Base-by-base conservation (phyloP, 768 basidiomycete genomes). In the Exsudoporus frostii region DNA sequence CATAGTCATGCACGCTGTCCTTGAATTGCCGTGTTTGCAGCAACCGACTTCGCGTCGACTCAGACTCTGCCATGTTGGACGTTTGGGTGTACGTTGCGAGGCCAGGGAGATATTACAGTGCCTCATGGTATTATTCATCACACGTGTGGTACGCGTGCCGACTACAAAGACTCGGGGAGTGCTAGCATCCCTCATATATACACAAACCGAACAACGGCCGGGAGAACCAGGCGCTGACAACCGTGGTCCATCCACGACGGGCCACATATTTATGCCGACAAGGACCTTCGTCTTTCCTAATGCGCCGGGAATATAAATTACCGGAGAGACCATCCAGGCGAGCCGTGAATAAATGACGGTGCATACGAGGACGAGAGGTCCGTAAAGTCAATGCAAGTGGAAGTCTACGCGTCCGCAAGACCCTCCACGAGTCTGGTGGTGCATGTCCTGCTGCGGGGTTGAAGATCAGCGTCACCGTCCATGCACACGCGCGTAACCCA, bases 1-100 rank as follows among this genome's bases (percentile, higher is more conserved):
- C 74, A 53, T 71, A 73, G 56, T 75, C 75, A 51, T 77, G 76
- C 19, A 77, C 69, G 41, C 72, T 66, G 57, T 75, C 74, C 59
- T 73, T 75, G 62, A 75, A 70, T 11, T 63, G 51, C 8, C 67
- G 52, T 25, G 56, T 58, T 27, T 56, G 60, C 10, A 40, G 22
- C 24, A 51, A 9, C 1, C 56, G 56, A 5, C 43, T 48, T 7
- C 53, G 54, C 24, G 44, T 51, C 27, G 49, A 40, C 9, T 34
- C 29, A 0, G 32, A 1, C 25, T 53, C 57, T 3, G 52, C n/a
- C 59, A 44, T 33, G 37, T 7, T 46, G 17, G 32, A n/a, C 11
- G 30, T 45, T 10, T 22, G 45, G 32, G 22, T 22, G 32, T 30
- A 10, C 44, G 29, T 45, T 46, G 43, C 32, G 29, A 3, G 10